Evolutionary conservation across 306 rosid species (phyloP), one percentile per base, ranked within the genome.

Genomic region (Dryas alaskensis): DNA sequence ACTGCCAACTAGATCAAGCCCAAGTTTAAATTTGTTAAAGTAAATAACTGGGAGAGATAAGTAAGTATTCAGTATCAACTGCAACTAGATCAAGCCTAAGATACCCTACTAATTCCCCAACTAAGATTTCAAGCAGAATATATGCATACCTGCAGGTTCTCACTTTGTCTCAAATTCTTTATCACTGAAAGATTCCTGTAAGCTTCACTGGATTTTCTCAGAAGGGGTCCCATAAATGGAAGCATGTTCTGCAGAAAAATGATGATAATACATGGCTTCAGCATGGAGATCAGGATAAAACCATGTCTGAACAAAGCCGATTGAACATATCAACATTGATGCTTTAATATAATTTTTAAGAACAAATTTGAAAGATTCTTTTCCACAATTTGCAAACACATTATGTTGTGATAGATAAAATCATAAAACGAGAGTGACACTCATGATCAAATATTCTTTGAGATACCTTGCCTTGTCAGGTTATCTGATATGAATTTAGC

Each of bases 211-310:
- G 98, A 95, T 86, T 95, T 95, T 78, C 89, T 86, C 78, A 90
- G 60, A 73, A 95, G 97, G n/a, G 99, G 98, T 73, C 89, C 98
- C 78, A 95, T 86, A 85, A 95, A 95, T 59, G 94, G 91, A 77
- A 87, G 90, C 85, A 95, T 83, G 80, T 92, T 87, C 99, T 95
- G 97, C 86, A 81, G 57, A 84, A 62, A 69, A 76, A 80, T 47
- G 13, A 72, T 44, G 70, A 11, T 19, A 68, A 65, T 13, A 76
- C 44, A 10, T 25, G 19, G 22, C 67, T 76, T 76, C 68, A 85
- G 71, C 31, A 16, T 40, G 31, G 13, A 59, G 47, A 44, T 47
- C 54, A 47, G 4, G 48, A 58, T 44, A 48, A 49, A 54, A 10
- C 13, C 49, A 19, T 44, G 17, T 2, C 19, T 8, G 14, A 31